Evolutionary conservation across 176 grass and related monocot species (phyloP), one percentile per base, ranked within the genome.

Genomic region (Eragrostis nindensis): DNA sequence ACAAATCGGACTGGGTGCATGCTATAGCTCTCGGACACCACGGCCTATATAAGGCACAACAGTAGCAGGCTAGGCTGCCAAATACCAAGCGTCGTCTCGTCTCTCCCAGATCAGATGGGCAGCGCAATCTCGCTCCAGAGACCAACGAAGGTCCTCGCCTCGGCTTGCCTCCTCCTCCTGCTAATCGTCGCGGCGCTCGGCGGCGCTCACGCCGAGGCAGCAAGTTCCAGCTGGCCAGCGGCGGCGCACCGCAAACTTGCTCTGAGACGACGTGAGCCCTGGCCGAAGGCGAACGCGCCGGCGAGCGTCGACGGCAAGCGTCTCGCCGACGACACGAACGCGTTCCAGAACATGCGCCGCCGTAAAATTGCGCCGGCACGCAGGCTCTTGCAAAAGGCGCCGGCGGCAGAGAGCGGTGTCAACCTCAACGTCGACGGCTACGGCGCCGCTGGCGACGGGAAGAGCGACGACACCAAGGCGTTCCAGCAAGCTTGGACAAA

Each of bases 391-490:
- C 18, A 25, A 6, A 36, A 48, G 55, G 29, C 18, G 5, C 13
- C 32, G 5, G 25, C 47, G 13, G 47, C 13, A 15, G 4, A 40
- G 8, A 1, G 36, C 8, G 36, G 19, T 1, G 66, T 71, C 21
- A 5, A n/a, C 18, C 61, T 77, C 12, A 54, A 82, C 18, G 77
- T 91, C 21, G 6, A 40, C 8, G 62, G 46, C 9, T 87, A 80
- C 13, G 85, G 85, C 11, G 85, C 89, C 0, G 66, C 81, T 5
- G 89, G 85, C 9, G 82, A 91, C 67, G 77, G 82, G 26, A 12
- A 76, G 17, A 75, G 53, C 12, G 89, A 91, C 36, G 85, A 91
- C 77, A 91, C 72, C 2, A 73, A 73, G 22, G 89, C 89, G 22
- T 91, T 91, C 42, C 70, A 81, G 40, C 54, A 14, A 0, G 77